These are phyloP conservation scores for Cystoisospora suis DNA, from an alignment of 169 alveolate species.

Conservation along the genomic window DNA sequence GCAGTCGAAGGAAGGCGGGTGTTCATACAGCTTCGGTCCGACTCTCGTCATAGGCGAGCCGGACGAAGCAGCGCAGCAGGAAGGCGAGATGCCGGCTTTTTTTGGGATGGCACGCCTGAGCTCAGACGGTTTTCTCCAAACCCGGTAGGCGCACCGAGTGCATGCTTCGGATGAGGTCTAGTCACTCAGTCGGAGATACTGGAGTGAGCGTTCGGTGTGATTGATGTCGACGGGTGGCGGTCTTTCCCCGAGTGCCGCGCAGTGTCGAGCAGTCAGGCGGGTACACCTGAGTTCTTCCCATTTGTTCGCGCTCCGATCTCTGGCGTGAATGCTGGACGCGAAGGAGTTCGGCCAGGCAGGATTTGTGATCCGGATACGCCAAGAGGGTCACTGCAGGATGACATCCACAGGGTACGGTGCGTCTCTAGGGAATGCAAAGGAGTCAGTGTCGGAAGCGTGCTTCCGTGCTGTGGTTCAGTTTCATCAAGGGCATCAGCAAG, in stretches of 20 bases:
- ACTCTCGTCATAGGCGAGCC: constrained; percentile 82
- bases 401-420: background rate
- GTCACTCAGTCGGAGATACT: too few relatives aligned
- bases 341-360: too few relatives aligned
- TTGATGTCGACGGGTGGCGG: too few relatives aligned
- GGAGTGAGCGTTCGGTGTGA: too few relatives aligned
- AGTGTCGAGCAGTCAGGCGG: too few relatives aligned
- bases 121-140: constrained; percentile 81
- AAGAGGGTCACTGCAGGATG: too few relatives aligned
- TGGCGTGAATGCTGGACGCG: too few relatives aligned
- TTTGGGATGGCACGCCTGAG: constrained; percentile 69
- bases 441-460: background rate
- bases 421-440: background rate
- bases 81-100: constrained; percentile 60
- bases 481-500: constrained; percentile 54
- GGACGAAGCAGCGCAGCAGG: constrained; percentile 50
- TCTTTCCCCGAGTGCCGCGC: too few relatives aligned
- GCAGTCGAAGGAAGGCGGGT: constrained; percentile 77
- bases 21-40: constrained; percentile 88
- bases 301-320: too few relatives aligned
- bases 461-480: background rate
- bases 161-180: too few relatives aligned
- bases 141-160: constrained; percentile 64
- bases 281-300: too few relatives aligned
- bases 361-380: too few relatives aligned